Base-by-base conservation (phyloP, 176 grass and related monocot species). In the Aechmea fasciata region DNA sequence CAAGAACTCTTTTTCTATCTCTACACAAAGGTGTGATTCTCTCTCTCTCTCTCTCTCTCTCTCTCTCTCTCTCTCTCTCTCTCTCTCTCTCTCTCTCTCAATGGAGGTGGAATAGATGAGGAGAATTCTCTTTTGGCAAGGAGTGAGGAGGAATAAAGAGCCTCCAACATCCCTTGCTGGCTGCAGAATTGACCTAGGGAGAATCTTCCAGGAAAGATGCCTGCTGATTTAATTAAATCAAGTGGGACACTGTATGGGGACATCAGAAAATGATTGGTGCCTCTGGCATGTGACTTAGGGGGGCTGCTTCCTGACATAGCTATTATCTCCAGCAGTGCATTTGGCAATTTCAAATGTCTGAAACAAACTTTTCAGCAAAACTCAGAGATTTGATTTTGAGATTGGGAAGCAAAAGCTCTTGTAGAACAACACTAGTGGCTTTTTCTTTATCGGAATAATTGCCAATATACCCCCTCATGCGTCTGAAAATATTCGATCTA, bases 121-220 rank as follows among this genome's bases (percentile, higher is more conserved):
- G 29, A 59, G 11, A 18, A 61, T 1, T 61, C 17, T 18, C 55
- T 61, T n/a, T 61, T 15, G 14, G 20, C 15, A 61, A 12, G 9
- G 17, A 61, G 15, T 11, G 6, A 51, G 49, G 6, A 51, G 49
- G 67, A 49, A 18, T 11, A 14, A 51, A 49, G 67, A 49, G 47
- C n/a, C 67, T 5, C 48, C 48, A 49, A 22, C 22, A 49, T 49
- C 49, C 50, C 19, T 51, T n/a, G 47, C 10, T 41, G 24, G 11
- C 13, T 15, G 10, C 20, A 69, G 48, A 52, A 69, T 49, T 50
- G 51, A 41, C 33, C 33, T 50, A 3, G 15, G 19, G 49, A 69
- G 67, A 69, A 69, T 52, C 67, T 69, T 69, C 47, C 67, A 13
- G 3, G 2, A 49, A 51, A 69, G 67, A 69, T 69, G 67, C 67